A percentile compares a stretch with the other conserved stretches of the same genome.
phyloP scores from a whole-genome alignment of 2,329 filamentous ascomycete species.

The Nemania sp. region DNA sequence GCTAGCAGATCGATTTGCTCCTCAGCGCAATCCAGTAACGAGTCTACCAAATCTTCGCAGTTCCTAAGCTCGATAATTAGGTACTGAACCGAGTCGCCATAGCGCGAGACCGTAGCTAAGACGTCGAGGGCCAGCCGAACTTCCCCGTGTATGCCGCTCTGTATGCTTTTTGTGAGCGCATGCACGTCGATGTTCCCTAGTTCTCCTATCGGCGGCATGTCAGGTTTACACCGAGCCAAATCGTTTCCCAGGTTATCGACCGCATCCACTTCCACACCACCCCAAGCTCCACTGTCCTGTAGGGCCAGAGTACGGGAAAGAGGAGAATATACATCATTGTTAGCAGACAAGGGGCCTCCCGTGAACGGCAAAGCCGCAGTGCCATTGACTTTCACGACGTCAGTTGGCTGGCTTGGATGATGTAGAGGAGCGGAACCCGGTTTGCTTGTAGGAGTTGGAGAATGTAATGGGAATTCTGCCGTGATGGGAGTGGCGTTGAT shows the following conservation, averaged over 20 bases:
- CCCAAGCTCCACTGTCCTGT: constrained; percentile 48
- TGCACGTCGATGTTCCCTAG: constrained; percentile 89
- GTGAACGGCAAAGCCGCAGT: constrained; percentile 36
- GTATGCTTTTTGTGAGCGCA: constrained; percentile 84
- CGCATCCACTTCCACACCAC: constrained; percentile 71
- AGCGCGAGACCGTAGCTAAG: constrained; percentile 67
- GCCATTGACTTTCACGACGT: constrained; percentile 34
- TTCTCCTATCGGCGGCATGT: constrained; percentile 73
- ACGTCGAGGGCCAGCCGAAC: constrained; percentile 89
- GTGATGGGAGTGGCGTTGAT: constrained; percentile 50
- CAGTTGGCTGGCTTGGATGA: constrained; percentile 40
- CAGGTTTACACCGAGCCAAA: constrained; percentile 70
- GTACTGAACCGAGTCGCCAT: constrained; percentile 63
- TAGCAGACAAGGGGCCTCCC: constrained; percentile 43
- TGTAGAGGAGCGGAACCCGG: constrained; percentile 48
- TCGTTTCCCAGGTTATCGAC: constrained; percentile 67
- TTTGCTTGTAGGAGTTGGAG: constrained; percentile 47
- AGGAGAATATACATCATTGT: constrained; percentile 59
- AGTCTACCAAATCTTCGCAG: constrained; percentile 88
- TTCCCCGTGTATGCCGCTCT: constrained; percentile 87
- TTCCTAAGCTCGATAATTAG: constrained; percentile 68
- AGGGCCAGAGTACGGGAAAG: constrained; percentile 53
- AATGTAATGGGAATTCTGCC: constrained; percentile 50
- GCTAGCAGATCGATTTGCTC: constrained; percentile 83
- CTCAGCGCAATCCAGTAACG: constrained; percentile 86